phyloP scores from a whole-genome alignment of 2,329 filamentous ascomycete genomes.

The Amauroascus verrucosus region DNA sequence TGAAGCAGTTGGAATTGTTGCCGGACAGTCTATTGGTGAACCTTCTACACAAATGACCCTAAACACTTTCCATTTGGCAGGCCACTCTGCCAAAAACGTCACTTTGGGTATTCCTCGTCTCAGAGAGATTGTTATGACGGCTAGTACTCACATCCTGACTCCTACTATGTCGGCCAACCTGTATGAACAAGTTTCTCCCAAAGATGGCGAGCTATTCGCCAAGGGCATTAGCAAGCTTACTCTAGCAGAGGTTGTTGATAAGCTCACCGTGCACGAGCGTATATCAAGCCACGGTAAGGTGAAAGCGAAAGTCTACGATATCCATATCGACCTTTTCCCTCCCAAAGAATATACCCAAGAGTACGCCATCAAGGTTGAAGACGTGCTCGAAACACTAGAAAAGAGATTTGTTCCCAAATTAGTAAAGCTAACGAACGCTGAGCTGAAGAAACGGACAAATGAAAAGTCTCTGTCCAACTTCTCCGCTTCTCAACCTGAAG shows the following conservation, averaged over 20 bases:
- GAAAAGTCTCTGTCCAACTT: constrained; percentile 46
- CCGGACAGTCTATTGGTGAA: constrained; percentile 91
- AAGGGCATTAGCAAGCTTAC: constrained; percentile 85
- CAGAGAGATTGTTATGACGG: constrained; percentile 97
- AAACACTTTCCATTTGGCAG: constrained; percentile 98
- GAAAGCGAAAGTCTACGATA: constrained; percentile 73
- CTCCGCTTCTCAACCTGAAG: constrained; percentile 63
- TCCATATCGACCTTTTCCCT: constrained; percentile 75
- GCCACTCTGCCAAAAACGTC: constrained; percentile 96
- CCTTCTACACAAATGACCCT: constrained; percentile 98
- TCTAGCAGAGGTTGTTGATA: constrained; percentile 73
- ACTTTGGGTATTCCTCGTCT: constrained; percentile 95
- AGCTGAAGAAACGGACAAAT: constrained; percentile 66
- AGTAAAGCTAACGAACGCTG: constrained; percentile 58
- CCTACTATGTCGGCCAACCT: constrained; percentile 65
- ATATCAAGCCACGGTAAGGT: constrained; percentile 57
- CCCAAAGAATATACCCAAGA: constrained; percentile 70
- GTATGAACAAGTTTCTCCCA: constrained; percentile 57
- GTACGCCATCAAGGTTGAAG: constrained; percentile 69
- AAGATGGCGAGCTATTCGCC: constrained; percentile 67
- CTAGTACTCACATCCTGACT: constrained; percentile 77
- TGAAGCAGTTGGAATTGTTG: constrained; percentile 93
- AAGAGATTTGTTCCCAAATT: constrained; percentile 65
- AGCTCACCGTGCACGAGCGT: constrained; percentile 67
- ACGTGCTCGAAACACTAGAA: constrained; percentile 73